Evolutionary conservation across 83 land plant genomes (phyloP).

Genomic region (Thuja plicata): DNA sequence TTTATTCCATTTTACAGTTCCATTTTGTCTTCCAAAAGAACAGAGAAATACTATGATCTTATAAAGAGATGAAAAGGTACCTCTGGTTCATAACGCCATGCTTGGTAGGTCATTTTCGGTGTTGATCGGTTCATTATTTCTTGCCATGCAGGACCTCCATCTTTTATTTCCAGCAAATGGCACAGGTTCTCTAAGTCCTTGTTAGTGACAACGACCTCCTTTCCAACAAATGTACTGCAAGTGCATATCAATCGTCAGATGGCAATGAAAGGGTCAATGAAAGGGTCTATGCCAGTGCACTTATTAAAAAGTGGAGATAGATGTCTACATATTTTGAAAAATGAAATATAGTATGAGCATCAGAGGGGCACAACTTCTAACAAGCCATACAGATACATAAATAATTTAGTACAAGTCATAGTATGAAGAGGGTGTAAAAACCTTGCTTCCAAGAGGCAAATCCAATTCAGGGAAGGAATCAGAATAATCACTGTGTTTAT

Average conservation of each 20-base stretch:
- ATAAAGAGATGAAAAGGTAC: background rate
- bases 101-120: conserved; percentile 22
- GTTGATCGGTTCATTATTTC: conserved; percentile 22
- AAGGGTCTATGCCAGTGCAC: background rate
- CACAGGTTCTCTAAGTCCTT: conserved; percentile 17
- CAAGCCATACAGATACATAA: background rate
- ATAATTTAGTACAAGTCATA: background rate
- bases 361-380: background rate
- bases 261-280: background rate
- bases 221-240: conserved; percentile 5
- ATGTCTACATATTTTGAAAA: background rate
- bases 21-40: background rate
- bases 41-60: background rate
- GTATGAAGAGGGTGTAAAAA: background rate
- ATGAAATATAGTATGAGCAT: background rate
- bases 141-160: conserved; percentile 28
- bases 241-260: background rate
- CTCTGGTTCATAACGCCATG: conserved; percentile 29
- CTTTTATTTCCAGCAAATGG: conserved; percentile 3
- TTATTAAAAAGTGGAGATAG: background rate
- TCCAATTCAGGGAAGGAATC: background rate
- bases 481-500: background rate
- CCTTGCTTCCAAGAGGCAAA: background rate
- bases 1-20: background rate
- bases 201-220: conserved; percentile 12